Conservation (phyloP, 306 rosid species). For the Begonia masoniana region DNA sequence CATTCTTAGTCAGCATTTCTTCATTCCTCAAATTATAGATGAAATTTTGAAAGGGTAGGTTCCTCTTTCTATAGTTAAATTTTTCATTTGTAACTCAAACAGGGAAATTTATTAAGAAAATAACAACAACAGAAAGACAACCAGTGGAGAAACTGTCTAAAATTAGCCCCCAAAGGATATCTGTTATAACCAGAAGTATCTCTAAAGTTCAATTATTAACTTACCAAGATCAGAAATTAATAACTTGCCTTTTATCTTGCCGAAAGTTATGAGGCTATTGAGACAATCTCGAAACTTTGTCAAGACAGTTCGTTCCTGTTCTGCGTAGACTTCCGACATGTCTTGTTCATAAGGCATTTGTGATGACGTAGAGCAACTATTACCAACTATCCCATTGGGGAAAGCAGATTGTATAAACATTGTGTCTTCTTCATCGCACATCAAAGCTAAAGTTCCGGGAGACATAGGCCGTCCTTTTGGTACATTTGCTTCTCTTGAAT, state of each 20-base stretch:
- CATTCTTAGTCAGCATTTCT: too few species aligned
- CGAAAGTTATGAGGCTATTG: slow-evolving; percentile 76
- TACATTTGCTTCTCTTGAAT: slow-evolving; percentile 59
- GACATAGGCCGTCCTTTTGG: slow-evolving; percentile 78
- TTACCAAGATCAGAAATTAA: slow-evolving; percentile 8
- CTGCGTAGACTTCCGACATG: slow-evolving; percentile 65
- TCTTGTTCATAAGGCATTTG: slow-evolving; percentile 64
- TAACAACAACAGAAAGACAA: too few species aligned
- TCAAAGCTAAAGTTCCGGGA: slow-evolving; percentile 95
- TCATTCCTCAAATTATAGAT: too few species aligned
- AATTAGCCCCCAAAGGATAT: too few species aligned
- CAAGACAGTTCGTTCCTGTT: slow-evolving; percentile 77
- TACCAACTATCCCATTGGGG: slow-evolving; percentile 40
- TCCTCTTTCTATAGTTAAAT: background rate
- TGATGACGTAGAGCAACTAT: slow-evolving; percentile 46
- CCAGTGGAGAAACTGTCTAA: too few species aligned
- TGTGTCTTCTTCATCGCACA: slow-evolving; percentile 95
- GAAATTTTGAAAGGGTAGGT: background rate
- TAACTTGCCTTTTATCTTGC: slow-evolving; percentile 87
- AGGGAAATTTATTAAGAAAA: background rate
- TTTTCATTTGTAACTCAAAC: background rate
- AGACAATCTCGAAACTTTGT: slow-evolving; percentile 81
- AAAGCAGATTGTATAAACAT: slow-evolving; percentile 71
- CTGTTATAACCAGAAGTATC: too few species aligned
- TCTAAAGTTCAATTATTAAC: background rate